Conservation (phyloP, 768 basidiomycete species). For the Tubosaeta sp. region DNA sequence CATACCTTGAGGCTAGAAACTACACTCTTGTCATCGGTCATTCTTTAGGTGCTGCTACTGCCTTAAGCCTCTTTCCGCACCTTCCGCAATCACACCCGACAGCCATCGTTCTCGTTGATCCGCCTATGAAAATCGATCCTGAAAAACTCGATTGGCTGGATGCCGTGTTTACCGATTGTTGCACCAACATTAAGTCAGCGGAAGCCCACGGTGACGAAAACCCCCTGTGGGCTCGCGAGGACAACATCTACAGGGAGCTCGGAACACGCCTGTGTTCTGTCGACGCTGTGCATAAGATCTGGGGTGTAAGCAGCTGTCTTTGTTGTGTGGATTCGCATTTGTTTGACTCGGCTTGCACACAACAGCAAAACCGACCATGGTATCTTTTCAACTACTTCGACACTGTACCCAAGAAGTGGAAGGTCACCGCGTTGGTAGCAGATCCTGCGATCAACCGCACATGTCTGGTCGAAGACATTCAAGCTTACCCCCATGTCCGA, state of each 20-base stretch:
- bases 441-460: constrained; percentile 12
- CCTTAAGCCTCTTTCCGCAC: constrained; percentile 7
- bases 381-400: constrained; percentile 8
- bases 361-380: constrained; percentile 20
- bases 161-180: background rate
- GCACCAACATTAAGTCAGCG: background rate
- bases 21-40: constrained; percentile 19
- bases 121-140: background rate
- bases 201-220: constrained; percentile 2
- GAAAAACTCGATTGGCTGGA: background rate
- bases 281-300: background rate
- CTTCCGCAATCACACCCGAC: constrained; percentile 9
- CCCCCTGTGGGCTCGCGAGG: constrained; percentile 13
- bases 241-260: constrained; percentile 5
- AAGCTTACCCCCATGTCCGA: constrained; percentile 12
- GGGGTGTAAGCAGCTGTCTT: background rate
- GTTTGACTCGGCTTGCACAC: background rate
- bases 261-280: constrained; percentile 11
- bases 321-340: background rate
- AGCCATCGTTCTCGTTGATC: constrained; percentile 18
- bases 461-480: constrained; percentile 7
- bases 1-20: constrained; percentile 11
- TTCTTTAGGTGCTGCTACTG: constrained; percentile 9
- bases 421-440: constrained; percentile 12
- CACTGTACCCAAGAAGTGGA: constrained; percentile 2